A percentile compares a stretch with the other conserved stretches of the same genome.
Conservation (phyloP, 2,329 filamentous ascomycete genomes). For the Penicillium sp. region DNA sequence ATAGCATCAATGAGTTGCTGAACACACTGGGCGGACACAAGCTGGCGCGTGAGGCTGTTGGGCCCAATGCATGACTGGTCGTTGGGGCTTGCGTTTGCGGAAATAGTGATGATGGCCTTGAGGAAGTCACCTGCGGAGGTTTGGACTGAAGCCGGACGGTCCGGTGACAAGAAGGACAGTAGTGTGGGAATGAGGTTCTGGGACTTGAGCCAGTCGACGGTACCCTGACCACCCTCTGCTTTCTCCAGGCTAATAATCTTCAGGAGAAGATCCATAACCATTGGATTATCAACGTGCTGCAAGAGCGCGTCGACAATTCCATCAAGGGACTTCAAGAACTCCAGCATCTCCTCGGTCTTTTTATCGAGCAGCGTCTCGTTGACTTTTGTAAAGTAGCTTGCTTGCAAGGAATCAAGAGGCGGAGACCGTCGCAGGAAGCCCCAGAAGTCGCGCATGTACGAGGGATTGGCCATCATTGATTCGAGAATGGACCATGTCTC, state of each 20-base stretch:
- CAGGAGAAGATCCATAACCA: slow-evolving; percentile 95
- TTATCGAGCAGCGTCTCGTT: slow-evolving; percentile 97
- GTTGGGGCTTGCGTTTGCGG: slow-evolving; percentile 95
- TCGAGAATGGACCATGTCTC: slow-evolving; percentile 98
- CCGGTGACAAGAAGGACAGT: slow-evolving; percentile 80
- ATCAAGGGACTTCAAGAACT: slow-evolving; percentile 80
- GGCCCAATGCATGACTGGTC: slow-evolving; percentile 99
- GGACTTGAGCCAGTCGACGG: slow-evolving; percentile 95
- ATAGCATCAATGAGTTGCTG: slow-evolving; percentile 86
- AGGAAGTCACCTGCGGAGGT: slow-evolving; percentile 96
- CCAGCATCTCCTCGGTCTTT: slow-evolving; percentile 96
- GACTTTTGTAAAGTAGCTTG: slow-evolving; percentile 97
- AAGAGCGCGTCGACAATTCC: slow-evolving; percentile 82
- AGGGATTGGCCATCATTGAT: slow-evolving; percentile 80
- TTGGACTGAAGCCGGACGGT: slow-evolving; percentile 86
- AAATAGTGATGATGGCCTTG: slow-evolving; percentile 98
- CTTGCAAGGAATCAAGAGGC: slow-evolving; percentile 87
- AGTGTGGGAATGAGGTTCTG: slow-evolving; percentile 85
- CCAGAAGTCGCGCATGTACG: slow-evolving; percentile 84
- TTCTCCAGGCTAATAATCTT: slow-evolving; percentile 98
- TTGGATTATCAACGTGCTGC: slow-evolving; percentile 92
- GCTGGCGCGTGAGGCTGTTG: slow-evolving; percentile 91
- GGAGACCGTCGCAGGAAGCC: slow-evolving; percentile 79
- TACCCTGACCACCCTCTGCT: slow-evolving; percentile 83
- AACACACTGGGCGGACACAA: slow-evolving; percentile 84